Conservation (phyloP, 768 basidiomycete species). For the Leucosporidium scottii region DNA sequence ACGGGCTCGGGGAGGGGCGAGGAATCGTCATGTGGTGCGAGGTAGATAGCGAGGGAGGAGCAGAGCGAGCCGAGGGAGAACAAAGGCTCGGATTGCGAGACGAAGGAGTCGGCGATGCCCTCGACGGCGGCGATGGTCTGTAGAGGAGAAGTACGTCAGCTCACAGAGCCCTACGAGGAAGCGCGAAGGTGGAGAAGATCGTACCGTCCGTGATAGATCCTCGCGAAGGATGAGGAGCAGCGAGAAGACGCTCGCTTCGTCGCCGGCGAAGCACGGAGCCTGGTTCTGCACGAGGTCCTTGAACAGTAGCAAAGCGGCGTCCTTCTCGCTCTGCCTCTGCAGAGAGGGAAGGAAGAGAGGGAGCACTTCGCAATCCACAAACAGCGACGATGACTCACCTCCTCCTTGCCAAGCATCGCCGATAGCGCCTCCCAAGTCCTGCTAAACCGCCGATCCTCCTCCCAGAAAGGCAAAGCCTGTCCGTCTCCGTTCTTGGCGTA, state of each 20-base stretch:
- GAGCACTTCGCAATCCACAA: too few relatives aligned
- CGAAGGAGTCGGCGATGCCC: conserved; percentile 22
- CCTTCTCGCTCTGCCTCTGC: not conserved
- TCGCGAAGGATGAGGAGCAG: conserved; percentile 30
- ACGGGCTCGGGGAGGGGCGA: not conserved
- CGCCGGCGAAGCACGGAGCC: conserved; percentile 24
- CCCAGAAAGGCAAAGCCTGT: conserved; percentile 7
- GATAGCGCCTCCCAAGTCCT: conserved; percentile 13
- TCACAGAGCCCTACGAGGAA: too few relatives aligned
- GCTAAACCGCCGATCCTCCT: conserved; percentile 5
- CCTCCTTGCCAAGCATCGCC: not conserved
- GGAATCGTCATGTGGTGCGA: not conserved
- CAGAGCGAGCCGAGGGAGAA: conserved; percentile 32
- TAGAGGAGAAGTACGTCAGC: not conserved
- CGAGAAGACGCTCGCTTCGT: conserved; percentile 27
- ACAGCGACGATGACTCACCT: conserved; percentile 3
- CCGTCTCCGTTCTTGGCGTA: not conserved
- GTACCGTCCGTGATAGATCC: conserved; percentile 16
- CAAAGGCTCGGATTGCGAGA: conserved; percentile 32
- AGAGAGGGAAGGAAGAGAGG: too few relatives aligned
- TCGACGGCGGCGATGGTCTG: conserved; percentile 33
- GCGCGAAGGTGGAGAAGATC: not conserved
- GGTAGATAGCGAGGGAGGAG: conserved; percentile 13
- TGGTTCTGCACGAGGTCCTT: conserved; percentile 34
- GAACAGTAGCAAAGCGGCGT: conserved; percentile 28